Conservation (phyloP, 2,329 filamentous ascomycete species). For the Verticillium nonalfalfae region DNA sequence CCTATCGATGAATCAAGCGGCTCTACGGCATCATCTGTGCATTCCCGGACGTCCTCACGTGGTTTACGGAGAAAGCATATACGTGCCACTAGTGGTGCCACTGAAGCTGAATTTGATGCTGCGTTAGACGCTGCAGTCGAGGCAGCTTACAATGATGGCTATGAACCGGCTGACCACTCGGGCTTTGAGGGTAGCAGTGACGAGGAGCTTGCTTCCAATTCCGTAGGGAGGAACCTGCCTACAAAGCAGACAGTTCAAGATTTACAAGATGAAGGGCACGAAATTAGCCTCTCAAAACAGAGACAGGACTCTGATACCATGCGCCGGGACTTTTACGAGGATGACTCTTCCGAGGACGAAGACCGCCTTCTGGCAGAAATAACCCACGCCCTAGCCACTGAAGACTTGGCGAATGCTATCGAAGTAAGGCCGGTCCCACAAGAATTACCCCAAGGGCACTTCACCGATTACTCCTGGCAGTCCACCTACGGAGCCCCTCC, state of each 20-base stretch:
- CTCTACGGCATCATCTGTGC: conserved; percentile 72
- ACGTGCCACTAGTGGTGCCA: conserved; percentile 61
- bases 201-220: conserved; percentile 44
- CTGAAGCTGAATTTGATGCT: conserved; percentile 87
- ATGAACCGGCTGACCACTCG: conserved; percentile 59
- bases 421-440: neutral
- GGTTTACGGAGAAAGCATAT: conserved; percentile 64
- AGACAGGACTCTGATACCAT: conserved; percentile 54
- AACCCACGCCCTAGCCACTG: conserved; percentile 74
- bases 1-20: conserved; percentile 86
- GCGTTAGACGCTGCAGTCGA: conserved; percentile 93
- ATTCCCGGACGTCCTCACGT: conserved; percentile 70
- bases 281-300: conserved; percentile 53
- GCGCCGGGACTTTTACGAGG: conserved; percentile 54
- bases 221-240: conserved; percentile 62
- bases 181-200: conserved; percentile 16
- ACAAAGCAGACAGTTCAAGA: conserved; percentile 71
- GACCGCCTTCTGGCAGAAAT: conserved; percentile 82
- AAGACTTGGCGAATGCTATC: conserved; percentile 55
- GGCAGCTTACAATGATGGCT: conserved; percentile 88
- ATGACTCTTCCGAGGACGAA: conserved; percentile 62
- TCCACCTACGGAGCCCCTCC: neutral
- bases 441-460: neutral
- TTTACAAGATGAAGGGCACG: conserved; percentile 68
- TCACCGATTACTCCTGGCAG: neutral